A percentile compares a stretch with the other conserved stretches of the same genome.
phyloP scores from a whole-genome alignment of 1,284 basidiomycete genomes.

The Puccinia coronata region DNA sequence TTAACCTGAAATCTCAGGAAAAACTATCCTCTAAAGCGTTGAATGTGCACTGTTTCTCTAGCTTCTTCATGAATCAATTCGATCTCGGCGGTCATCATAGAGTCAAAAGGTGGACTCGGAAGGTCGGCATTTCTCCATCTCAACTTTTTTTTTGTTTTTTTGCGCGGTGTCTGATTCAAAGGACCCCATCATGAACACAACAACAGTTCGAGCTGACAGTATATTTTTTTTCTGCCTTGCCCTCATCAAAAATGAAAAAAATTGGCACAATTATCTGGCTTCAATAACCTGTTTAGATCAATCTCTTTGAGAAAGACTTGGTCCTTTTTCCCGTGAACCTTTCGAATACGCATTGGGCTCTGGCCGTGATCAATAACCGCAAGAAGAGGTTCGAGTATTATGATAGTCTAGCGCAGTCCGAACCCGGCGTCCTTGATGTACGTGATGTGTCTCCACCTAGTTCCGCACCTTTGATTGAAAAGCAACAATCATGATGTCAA shows the following conservation, averaged over 20 bases:
- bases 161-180: background rate
- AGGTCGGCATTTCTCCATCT: constrained; percentile 34
- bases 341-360: constrained; percentile 58
- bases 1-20: constrained; percentile 41
- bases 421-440: constrained; percentile 51
- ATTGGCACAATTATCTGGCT: background rate
- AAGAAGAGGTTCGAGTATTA: constrained; percentile 58
- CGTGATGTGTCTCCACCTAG: too few relatives aligned
- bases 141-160: background rate
- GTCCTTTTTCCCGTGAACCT: constrained; percentile 58
- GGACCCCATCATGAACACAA: too few relatives aligned
- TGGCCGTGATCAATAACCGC: constrained; percentile 57
- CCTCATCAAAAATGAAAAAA: too few relatives aligned
- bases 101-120: constrained; percentile 58
- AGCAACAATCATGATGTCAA: too few relatives aligned
- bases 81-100: constrained; percentile 54
- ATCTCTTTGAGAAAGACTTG: constrained; percentile 58
- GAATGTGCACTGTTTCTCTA: constrained; percentile 57
- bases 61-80: constrained; percentile 57
- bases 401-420: constrained; percentile 55
- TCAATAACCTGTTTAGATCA: constrained; percentile 44
- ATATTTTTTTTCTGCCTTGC: background rate
- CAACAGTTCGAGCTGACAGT: background rate
- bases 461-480: background rate
- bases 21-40: constrained; percentile 48